These are phyloP conservation scores for Penicillium atrosanguineum DNA, from an alignment of 495 filamentous ascomycete genomes.

Conservation along the genomic window DNA sequence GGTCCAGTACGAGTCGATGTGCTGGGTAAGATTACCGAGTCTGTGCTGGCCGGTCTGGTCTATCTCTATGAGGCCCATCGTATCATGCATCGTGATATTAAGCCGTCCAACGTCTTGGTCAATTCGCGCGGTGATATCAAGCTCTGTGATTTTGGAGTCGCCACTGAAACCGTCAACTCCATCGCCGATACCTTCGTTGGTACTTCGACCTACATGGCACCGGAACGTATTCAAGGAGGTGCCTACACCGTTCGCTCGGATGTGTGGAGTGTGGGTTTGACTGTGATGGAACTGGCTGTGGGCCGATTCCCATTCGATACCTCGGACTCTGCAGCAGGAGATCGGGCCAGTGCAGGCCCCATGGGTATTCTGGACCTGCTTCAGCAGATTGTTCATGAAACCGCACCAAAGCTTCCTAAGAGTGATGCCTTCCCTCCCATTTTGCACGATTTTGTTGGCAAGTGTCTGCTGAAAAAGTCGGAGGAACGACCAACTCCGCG, in stretches of 20 bases:
- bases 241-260: constrained; percentile 98
- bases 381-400: constrained; percentile 96
- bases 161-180: constrained; percentile 92
- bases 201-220: constrained; percentile 98
- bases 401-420: constrained; percentile 88
- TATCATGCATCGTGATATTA: constrained; percentile 99
- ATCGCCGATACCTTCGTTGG: constrained; percentile 98
- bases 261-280: constrained; percentile 97
- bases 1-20: constrained; percentile 97
- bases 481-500: constrained; percentile 87
- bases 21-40: constrained; percentile 97
- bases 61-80: constrained; percentile 93
- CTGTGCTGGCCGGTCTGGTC: constrained; percentile 87
- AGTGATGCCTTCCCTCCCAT: constrained; percentile 95
- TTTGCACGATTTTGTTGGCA: constrained; percentile 93
- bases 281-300: constrained; percentile 94
- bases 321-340: constrained; percentile 68
- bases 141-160: constrained; percentile 96
- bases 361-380: constrained; percentile 94
- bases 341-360: constrained; percentile 67
- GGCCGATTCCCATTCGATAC: constrained; percentile 92
- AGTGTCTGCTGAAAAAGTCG: constrained; percentile 86
- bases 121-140: constrained; percentile 95
- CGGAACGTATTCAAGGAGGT: constrained; percentile 93
- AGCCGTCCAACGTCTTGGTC: constrained; percentile 94